These are phyloP conservation scores for Neotropicomus parvogracilis DNA, from an alignment of 1,284 basidiomycete genomes.

Conservation along the genomic window DNA sequence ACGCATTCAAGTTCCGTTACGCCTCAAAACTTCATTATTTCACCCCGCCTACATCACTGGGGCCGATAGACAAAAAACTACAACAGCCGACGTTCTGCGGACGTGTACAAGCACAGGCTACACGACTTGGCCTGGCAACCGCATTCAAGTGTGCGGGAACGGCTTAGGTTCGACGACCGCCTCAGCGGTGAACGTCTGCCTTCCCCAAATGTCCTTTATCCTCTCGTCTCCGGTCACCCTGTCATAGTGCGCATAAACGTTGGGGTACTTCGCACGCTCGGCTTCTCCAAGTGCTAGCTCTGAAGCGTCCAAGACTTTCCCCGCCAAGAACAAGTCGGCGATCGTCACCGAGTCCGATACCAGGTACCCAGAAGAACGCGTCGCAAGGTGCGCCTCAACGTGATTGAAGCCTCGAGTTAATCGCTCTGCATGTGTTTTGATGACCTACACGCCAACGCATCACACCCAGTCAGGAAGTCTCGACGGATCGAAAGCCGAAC, in stretches of 20 bases:
- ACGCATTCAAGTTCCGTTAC: too few species aligned
- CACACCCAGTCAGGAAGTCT: neutral
- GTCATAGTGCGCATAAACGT: conserved; percentile 46
- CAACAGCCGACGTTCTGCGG: too few species aligned
- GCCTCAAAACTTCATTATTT: too few species aligned
- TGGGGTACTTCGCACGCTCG: conserved; percentile 40
- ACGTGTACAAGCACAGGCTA: neutral
- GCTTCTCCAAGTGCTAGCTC: conserved; percentile 24
- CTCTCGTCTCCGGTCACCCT: conserved; percentile 47
- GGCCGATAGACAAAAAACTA: too few species aligned
- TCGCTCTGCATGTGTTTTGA: conserved; percentile 11
- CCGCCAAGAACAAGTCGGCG: conserved; percentile 51
- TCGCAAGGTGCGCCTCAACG: conserved; percentile 49
- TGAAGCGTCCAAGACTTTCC: conserved; percentile 35
- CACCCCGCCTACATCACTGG: too few species aligned
- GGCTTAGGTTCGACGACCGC: neutral
- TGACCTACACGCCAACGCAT: neutral
- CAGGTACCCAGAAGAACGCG: conserved; percentile 40
- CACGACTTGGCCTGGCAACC: too few species aligned
- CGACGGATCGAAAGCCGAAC: rapidly evolving
- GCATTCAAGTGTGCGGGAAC: neutral
- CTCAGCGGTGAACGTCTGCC: neutral
- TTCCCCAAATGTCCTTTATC: conserved; percentile 28
- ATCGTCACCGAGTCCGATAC: conserved; percentile 57
- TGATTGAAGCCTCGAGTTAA: conserved; percentile 27